Conservation (phyloP, 2,329 filamentous ascomycete genomes). For the Cercospora brassicicola region DNA sequence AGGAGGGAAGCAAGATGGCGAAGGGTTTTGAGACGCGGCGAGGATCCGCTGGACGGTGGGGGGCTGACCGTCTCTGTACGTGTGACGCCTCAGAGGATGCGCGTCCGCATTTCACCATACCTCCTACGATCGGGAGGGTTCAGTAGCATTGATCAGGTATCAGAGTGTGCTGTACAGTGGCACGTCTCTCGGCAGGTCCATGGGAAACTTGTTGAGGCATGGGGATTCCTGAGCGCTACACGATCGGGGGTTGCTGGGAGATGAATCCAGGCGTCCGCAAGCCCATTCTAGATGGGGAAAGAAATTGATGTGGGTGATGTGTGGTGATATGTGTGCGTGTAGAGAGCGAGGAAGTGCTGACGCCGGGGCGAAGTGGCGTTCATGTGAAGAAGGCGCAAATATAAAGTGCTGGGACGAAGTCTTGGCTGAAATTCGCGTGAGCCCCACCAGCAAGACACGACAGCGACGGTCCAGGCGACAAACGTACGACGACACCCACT, state of each 20-base stretch:
- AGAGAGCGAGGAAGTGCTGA: neutral
- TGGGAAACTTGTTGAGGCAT: neutral
- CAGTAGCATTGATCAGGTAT: neutral
- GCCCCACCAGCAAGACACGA: conserved; percentile 7
- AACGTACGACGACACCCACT: neutral
- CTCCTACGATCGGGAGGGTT: neutral
- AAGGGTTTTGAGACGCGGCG: neutral
- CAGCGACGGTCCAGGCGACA: neutral
- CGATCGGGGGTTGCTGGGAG: neutral
- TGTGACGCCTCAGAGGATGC: neutral
- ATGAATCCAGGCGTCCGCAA: neutral
- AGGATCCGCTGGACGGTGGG: neutral
- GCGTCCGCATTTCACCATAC: neutral
- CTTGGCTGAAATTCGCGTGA: conserved; percentile 9
- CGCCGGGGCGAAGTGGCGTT: neutral
- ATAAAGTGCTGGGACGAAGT: conserved; percentile 6
- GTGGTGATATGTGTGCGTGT: neutral
- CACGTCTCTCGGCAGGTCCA: neutral
- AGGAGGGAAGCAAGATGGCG: neutral
- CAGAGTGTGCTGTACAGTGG: neutral
- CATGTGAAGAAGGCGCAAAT: neutral
- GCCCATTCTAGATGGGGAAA: too few species aligned
- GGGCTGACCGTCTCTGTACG: too few species aligned
- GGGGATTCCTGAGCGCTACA: too few species aligned
- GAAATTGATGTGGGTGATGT: neutral